Conservation (phyloP, 2,329 filamentous ascomycete genomes). For the Monosporascus sp. region DNA sequence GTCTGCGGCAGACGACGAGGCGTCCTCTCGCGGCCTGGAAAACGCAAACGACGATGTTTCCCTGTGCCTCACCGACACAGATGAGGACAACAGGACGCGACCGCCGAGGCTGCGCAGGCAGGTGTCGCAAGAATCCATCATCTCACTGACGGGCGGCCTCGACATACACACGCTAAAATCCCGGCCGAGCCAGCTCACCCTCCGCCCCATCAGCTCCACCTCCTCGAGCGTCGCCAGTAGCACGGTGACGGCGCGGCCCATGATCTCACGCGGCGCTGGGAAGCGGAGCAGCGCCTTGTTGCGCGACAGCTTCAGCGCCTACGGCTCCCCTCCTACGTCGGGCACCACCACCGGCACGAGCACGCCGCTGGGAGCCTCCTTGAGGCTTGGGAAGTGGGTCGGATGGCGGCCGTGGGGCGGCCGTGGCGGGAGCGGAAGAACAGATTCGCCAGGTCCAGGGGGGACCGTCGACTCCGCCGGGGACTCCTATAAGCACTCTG, state of each 20-base stretch:
- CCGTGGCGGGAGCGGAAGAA: conserved; percentile 3
- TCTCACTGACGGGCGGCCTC: conserved; percentile 81
- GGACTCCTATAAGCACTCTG: conserved; percentile 24
- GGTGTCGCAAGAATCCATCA: conserved; percentile 79
- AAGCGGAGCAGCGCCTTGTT: conserved; percentile 52
- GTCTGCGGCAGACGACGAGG: conserved; percentile 28
- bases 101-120: conserved; percentile 55
- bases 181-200: conserved; percentile 69
- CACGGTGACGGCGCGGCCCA: conserved; percentile 55
- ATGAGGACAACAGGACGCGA: conserved; percentile 33
- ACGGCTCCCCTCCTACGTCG: conserved; percentile 16
- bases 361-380: conserved; percentile 19
- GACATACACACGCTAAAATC: conserved; percentile 81
- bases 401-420: conserved; percentile 36
- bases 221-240: conserved; percentile 53
- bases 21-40: conserved; percentile 14
- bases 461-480: conserved; percentile 6
- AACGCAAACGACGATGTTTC: conserved; percentile 23
- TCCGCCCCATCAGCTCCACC: conserved; percentile 47
- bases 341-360: conserved; percentile 31
- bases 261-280: conserved; percentile 41
- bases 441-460: not conserved
- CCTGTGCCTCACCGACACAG: conserved; percentile 16
- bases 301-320: conserved; percentile 53
- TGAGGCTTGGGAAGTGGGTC: conserved; percentile 38